Evolutionary conservation across 371 early-diverging fungal species (phyloP).

Genomic region (Chytridiales sp.): DNA sequence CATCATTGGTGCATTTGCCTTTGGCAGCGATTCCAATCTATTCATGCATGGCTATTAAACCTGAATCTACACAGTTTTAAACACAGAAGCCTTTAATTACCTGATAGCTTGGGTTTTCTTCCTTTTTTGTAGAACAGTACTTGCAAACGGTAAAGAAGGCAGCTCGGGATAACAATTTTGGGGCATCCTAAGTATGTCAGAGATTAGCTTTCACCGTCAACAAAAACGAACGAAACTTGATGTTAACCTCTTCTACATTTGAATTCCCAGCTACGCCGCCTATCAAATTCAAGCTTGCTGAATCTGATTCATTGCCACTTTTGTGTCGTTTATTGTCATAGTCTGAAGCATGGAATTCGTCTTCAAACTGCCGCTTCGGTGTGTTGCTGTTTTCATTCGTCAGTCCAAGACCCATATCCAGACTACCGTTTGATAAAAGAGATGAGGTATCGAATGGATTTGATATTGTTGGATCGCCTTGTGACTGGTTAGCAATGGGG

Average conservation of each 20-base stretch:
- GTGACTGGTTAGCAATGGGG: no score
- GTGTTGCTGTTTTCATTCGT: no score
- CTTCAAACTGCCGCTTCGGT: no score
- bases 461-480: no score
- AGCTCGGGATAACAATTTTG: conserved; percentile 23
- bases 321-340: not conserved
- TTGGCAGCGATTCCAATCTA: conserved; percentile 26
- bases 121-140: conserved; percentile 23
- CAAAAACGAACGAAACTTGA: not conserved
- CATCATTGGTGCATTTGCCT: conserved; percentile 25
- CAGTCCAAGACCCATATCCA: no score
- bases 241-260: not conserved
- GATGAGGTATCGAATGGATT: no score
- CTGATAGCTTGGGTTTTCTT: conserved; percentile 25
- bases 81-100: not conserved
- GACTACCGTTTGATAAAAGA: no score
- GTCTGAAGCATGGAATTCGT: not conserved
- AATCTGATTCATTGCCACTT: not conserved
- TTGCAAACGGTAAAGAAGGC: conserved; percentile 28
- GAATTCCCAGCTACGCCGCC: not conserved
- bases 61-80: not conserved
- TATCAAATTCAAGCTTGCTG: not conserved
- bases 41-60: not conserved
- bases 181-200: no score
- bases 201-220: no score